Conservation (phyloP, 1,139 yeast genomes). For the Suhomyces guaymorum region DNA sequence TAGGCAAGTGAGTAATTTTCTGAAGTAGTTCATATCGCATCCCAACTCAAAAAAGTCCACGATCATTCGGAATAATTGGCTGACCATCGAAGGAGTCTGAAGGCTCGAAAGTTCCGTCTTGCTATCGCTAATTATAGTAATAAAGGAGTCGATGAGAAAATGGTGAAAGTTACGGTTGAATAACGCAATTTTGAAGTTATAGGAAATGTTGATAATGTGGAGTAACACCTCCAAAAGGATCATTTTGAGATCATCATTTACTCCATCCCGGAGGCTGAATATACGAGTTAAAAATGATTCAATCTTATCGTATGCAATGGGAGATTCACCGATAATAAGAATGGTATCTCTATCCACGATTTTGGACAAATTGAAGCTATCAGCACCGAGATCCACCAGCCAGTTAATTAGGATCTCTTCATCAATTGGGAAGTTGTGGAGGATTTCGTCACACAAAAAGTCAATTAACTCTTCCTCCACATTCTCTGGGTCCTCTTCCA, state of each 20-base stretch:
- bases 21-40: constrained; percentile 27
- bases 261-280: constrained; percentile 24
- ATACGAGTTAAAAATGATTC: constrained; percentile 20
- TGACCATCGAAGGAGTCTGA: constrained; percentile 18
- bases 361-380: constrained; percentile 21
- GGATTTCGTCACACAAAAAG: constrained; percentile 25
- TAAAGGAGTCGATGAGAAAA: constrained; percentile 23
- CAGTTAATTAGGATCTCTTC: constrained; percentile 33
- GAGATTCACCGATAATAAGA: constrained; percentile 10
- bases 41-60: constrained; percentile 38
- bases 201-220: constrained; percentile 25
- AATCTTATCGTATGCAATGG: constrained; percentile 7
- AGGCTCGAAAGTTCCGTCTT: constrained; percentile 1
- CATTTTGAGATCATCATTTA: constrained; percentile 33
- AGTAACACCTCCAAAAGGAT: constrained; percentile 33
- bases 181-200: constrained; percentile 29
- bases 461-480: constrained; percentile 15
- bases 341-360: constrained; percentile 28
- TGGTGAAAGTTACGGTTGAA: constrained; percentile 23
- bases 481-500: not conserved
- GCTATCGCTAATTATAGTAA: constrained; percentile 7
- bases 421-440: constrained; percentile 31
- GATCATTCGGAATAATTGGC: constrained; percentile 27
- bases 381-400: constrained; percentile 36
- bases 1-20: constrained; percentile 25